Percentiles rank a stretch among this genome's conserved stretches.
Conservation (phyloP, 2,329 filamentous ascomycete genomes). For the Penicillium brasilianum region DNA sequence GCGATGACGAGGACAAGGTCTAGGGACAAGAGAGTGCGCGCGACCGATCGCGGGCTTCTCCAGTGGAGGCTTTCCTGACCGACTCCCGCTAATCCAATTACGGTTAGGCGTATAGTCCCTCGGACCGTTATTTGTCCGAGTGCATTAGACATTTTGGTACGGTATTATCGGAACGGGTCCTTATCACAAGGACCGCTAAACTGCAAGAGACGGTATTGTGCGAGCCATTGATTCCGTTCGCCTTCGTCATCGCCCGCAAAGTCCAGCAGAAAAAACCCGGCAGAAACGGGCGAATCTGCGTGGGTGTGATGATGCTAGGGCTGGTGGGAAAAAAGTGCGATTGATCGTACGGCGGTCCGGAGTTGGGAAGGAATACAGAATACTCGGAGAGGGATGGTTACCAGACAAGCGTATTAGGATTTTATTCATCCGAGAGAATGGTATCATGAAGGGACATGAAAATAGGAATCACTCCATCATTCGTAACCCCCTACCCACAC, state of each 20-base stretch:
- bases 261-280: slow-evolving; percentile 30
- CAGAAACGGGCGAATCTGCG: slow-evolving; percentile 8
- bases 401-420: background rate
- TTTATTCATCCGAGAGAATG: background rate
- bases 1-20: slow-evolving; percentile 25
- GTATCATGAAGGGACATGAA: background rate
- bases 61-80: slow-evolving; percentile 41
- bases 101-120: slow-evolving; percentile 22
- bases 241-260: slow-evolving; percentile 41
- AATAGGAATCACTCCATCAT: background rate
- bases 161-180: background rate
- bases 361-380: background rate
- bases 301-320: background rate
- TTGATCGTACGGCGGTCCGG: background rate
- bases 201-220: slow-evolving; percentile 17
- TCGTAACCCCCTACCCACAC: background rate
- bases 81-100: slow-evolving; percentile 34
- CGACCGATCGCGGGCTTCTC: slow-evolving; percentile 44
- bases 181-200: background rate
- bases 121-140: slow-evolving; percentile 37
- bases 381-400: background rate
- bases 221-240: slow-evolving; percentile 20
- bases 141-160: slow-evolving; percentile 8
- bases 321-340: background rate
- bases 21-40: slow-evolving; percentile 43